These are phyloP conservation scores for Linnemannia elongata DNA, from an alignment of 192 early-diverging fungal genomes.

Conservation along the genomic window DNA sequence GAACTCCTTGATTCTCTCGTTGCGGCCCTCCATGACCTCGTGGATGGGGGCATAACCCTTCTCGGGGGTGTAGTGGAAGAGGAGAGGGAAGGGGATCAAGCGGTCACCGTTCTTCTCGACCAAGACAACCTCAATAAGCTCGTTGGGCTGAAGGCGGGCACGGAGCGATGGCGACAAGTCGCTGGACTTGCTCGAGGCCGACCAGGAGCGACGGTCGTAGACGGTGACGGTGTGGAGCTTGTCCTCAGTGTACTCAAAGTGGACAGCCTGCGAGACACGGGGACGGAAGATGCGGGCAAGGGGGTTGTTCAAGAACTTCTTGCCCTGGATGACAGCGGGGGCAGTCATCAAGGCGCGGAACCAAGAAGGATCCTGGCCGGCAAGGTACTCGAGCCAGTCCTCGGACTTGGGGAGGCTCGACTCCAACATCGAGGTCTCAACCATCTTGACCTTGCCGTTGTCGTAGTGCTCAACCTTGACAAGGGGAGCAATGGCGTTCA, in stretches of 20 bases:
- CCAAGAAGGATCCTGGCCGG: constrained; percentile 84
- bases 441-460: constrained; percentile 62
- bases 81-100: constrained; percentile 81
- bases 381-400: constrained; percentile 81
- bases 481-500: constrained; percentile 49
- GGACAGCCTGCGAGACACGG: constrained; percentile 68
- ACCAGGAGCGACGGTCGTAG: constrained; percentile 68
- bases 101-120: constrained; percentile 74
- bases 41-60: constrained; percentile 89
- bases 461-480: constrained; percentile 59
- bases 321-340: constrained; percentile 83
- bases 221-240: constrained; percentile 64
- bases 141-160: constrained; percentile 63
- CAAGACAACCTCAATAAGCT: constrained; percentile 71
- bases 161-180: constrained; percentile 64
- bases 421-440: constrained; percentile 69
- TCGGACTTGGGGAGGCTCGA: constrained; percentile 66
- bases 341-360: constrained; percentile 86
- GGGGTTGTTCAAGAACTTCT: constrained; percentile 75
- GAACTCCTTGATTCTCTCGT: constrained; percentile 88
- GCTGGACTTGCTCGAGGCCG: constrained; percentile 63
- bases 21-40: constrained; percentile 88
- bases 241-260: constrained; percentile 54
- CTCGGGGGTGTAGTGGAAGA: constrained; percentile 85
- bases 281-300: constrained; percentile 74